phyloP scores from a whole-genome alignment of 306 rosid genomes.

The Glycyrrhiza uralensis region DNA sequence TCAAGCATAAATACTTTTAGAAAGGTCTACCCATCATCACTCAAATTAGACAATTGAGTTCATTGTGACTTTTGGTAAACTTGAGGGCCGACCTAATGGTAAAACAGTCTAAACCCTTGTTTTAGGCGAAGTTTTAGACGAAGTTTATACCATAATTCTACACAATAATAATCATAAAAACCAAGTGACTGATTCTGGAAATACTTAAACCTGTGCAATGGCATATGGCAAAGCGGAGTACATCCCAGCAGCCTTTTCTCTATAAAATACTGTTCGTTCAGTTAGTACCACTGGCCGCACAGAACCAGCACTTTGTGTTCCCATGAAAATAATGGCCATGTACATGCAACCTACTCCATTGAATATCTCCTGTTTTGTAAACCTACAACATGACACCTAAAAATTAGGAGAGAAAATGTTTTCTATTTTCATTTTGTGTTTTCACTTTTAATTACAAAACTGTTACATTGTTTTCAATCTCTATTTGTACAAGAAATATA shows the following conservation, averaged over 20 bases:
- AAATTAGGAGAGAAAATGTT: no score
- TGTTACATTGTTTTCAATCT: no score
- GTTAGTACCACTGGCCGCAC: conserved; percentile 10
- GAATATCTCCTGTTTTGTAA: conserved; percentile 7
- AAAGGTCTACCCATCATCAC: no score
- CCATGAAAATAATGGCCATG: conserved; percentile 15
- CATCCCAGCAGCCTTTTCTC: conserved; percentile 18
- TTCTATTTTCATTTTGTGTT: no score
- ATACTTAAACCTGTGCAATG: conserved; percentile 13
- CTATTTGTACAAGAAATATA: no score
- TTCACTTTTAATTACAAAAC: no score
- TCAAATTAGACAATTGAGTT: no score
- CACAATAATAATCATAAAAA: background rate
- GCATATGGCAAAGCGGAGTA: conserved; percentile 20
- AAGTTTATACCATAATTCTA: background rate
- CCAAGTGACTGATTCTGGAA: background rate
- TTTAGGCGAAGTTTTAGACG: no score
- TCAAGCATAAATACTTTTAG: no score
- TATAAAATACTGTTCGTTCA: conserved; percentile 22
- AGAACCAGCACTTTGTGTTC: background rate
- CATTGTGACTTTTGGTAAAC: no score
- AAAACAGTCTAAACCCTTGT: no score
- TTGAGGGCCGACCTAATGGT: no score
- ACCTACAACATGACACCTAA: conserved; percentile 20
- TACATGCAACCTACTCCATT: conserved; percentile 24